Evolutionary conservation across 106 monocot genomes (phyloP).

Genomic region (Platanthera zijinensis): DNA sequence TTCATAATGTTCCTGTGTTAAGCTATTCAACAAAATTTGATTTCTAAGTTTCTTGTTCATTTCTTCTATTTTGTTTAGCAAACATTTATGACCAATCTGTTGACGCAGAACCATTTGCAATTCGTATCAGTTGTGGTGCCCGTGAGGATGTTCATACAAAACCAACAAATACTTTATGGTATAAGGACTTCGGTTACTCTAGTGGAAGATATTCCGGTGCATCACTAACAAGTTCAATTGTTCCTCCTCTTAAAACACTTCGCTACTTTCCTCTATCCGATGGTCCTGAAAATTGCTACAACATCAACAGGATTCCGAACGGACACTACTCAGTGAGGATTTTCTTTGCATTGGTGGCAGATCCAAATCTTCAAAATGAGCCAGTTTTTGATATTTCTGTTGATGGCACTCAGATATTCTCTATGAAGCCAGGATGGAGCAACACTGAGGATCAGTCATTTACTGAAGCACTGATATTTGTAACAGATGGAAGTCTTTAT

Average conservation of each 20-base stretch:
- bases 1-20: too few relatives aligned
- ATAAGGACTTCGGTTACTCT: conserved; percentile 81
- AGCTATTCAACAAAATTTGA: background rate
- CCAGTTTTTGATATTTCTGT: conserved; percentile 89
- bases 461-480: conserved; percentile 65
- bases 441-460: conserved; percentile 67
- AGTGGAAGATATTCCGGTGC: conserved; percentile 75
- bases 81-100: background rate
- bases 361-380: conserved; percentile 52
- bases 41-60: background rate
- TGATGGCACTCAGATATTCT: conserved; percentile 78
- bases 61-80: background rate
- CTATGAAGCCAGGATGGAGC: conserved; percentile 83
- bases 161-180: conserved; percentile 69
- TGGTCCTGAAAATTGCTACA: conserved; percentile 96
- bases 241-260: conserved; percentile 77
- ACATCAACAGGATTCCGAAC: conserved; percentile 49
- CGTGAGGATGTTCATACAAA: conserved; percentile 45
- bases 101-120: conserved; percentile 67
- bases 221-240: conserved; percentile 38
- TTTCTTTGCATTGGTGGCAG: conserved; percentile 63
- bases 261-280: conserved; percentile 90
- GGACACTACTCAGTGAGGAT: conserved; percentile 69
- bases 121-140: conserved; percentile 89
- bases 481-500: conserved; percentile 39